Evolutionary conservation across 2,329 filamentous ascomycete genomes (phyloP).

Genomic region (Colletotrichum theobromicola): DNA sequence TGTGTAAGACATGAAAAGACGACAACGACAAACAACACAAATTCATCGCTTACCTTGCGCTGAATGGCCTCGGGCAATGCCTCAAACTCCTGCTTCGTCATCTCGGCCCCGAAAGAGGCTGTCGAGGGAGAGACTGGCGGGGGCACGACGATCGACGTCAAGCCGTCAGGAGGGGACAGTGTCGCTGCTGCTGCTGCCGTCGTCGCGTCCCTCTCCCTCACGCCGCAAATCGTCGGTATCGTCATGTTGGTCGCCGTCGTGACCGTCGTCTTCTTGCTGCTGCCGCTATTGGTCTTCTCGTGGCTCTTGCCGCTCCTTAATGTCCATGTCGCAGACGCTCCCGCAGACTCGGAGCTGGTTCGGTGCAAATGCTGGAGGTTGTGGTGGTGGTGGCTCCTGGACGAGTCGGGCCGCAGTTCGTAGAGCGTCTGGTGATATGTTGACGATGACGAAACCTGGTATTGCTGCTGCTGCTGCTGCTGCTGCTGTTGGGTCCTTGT

Average conservation of each 20-base stretch:
- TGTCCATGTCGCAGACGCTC: background rate
- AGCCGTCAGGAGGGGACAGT: background rate
- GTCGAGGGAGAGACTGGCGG: conserved; percentile 24
- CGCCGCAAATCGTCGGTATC: background rate
- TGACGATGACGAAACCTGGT: background rate
- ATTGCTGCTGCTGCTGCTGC: background rate
- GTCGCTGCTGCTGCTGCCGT: background rate
- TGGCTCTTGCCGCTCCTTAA: background rate
- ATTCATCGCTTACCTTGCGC: conserved; percentile 56
- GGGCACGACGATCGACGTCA: background rate
- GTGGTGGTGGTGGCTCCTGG: background rate
- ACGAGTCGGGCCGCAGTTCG: conserved; percentile 9
- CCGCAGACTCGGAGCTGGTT: background rate
- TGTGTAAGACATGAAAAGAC: background rate
- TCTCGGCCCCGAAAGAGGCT: conserved; percentile 22
- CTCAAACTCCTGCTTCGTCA: conserved; percentile 50
- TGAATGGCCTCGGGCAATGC: conserved; percentile 59
- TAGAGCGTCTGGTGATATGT: conserved; percentile 1
- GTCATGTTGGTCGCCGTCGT: background rate
- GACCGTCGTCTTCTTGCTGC: conserved; percentile 1
- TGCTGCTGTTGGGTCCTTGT: background rate
- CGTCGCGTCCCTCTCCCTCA: background rate
- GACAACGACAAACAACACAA: conserved; percentile 4
- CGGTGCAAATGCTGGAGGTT: background rate
- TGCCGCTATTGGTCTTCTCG: conserved; percentile 14